Evolutionary conservation across 116 monocot genomes (phyloP), one percentile per base, ranked within the genome.

Genomic region (Trichopus zeylanicus): DNA sequence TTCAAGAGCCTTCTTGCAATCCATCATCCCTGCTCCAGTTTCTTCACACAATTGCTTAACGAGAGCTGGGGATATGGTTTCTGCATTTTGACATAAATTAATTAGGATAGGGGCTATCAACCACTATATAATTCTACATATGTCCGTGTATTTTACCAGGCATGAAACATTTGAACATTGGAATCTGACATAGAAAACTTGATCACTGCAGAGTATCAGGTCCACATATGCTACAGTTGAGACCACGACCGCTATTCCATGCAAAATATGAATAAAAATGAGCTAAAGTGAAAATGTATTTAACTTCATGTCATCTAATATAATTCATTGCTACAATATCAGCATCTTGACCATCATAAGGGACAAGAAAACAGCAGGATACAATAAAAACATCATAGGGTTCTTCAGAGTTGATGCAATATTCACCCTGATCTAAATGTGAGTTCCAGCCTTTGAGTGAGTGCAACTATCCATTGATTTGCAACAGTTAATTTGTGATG

Each of bases 21-120:
- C 98, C 98, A 98, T 98, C 98, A 98, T 98, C 25, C 98, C 91
- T 57, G 91, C 91, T 34, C 98, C 91, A 23, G 88, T 91, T 75
- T 88, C 98, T 59, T 85, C 91, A 48, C 98, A 82, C 33, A 98
- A 75, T 67, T 85, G 87, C 76, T 98, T 91, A 39, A 98, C 98
- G 48, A 98, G 69, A 39, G 85, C 66, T 23, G 98, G 80, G 13
- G 85, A 85, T 31, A 98, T 76, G 25, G 73, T 71, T 16, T 79
- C 85, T 88, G 84, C 71, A 86, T 59, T 37, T 67, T 20, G 30
- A 23, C 2, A 12, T 16, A 42, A 42, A n/a, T n/a, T n/a, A n/a
- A n/a, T n/a, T n/a, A n/a, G n/a, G n/a, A n/a, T n/a, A n/a, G n/a
- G n/a, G n/a, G n/a, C n/a, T n/a, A n/a, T n/a, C n/a, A n/a, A n/a